Conservation (phyloP, 225 moss, liverwort and hornwort genomes). For the Pleurozium schreberi region DNA sequence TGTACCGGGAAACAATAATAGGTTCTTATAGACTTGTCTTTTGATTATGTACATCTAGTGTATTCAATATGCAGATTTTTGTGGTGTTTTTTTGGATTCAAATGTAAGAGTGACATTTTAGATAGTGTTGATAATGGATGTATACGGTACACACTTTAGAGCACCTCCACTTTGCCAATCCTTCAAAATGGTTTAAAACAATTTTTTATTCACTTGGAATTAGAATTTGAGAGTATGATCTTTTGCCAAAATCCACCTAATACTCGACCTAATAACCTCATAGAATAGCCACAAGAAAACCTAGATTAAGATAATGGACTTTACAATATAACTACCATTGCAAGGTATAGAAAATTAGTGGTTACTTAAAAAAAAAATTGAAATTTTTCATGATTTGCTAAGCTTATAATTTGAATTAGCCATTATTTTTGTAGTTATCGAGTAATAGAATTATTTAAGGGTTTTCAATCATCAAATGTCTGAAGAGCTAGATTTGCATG, state of each 20-base stretch:
- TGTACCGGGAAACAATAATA: rapidly evolving
- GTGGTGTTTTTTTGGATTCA: neutral
- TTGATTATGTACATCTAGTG: neutral
- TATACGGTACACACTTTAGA: neutral
- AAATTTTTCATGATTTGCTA: neutral
- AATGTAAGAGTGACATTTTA: neutral
- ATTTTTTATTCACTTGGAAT: neutral
- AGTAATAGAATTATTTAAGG: rapidly evolving
- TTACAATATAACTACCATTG: neutral
- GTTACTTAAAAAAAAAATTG: neutral
- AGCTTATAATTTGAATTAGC: neutral
- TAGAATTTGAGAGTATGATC: neutral
- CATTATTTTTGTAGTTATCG: neutral
- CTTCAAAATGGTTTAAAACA: neutral
- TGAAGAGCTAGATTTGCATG: rapidly evolving
- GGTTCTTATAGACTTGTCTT: rapidly evolving
- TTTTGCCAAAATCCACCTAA: neutral
- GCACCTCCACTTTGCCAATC: rapidly evolving
- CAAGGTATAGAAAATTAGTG: neutral
- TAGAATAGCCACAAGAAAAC: neutral
- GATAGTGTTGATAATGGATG: neutral
- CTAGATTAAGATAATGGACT: neutral
- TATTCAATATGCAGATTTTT: neutral
- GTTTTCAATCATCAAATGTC: neutral
- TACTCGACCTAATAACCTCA: too few species aligned